Evolutionary conservation across 2,329 filamentous ascomycete species (phyloP).

Genomic region (Colletotrichum incanum): DNA sequence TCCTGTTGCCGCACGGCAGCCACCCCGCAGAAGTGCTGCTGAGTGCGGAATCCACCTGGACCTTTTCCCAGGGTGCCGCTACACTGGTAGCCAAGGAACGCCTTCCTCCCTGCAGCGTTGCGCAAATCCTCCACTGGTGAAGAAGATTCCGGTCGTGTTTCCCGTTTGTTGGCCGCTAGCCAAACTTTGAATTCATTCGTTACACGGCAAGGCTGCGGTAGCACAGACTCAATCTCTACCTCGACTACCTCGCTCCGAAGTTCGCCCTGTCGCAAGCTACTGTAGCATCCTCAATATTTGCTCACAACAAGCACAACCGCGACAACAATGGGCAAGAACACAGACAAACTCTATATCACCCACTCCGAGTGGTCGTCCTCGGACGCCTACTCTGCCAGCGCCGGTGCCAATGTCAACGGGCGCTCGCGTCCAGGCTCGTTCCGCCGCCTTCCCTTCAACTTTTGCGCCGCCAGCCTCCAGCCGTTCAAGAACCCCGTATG

Average conservation of each 20-base stretch:
- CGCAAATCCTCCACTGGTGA: neutral
- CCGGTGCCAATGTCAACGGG: constrained; percentile 74
- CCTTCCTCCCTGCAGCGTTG: constrained; percentile 3
- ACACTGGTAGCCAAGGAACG: neutral
- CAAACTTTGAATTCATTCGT: neutral
- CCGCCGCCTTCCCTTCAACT: constrained; percentile 95
- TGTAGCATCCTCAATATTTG: constrained; percentile 7
- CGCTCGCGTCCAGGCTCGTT: constrained; percentile 76
- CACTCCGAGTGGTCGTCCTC: constrained; percentile 97
- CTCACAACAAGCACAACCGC: neutral
- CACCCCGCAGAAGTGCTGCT: neutral
- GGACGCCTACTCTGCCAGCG: constrained; percentile 89
- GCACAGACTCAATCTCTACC: neutral
- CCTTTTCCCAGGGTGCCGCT: neutral
- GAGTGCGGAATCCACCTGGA: neutral
- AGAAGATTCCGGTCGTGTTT: constrained; percentile 6
- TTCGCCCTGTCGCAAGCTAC: neutral
- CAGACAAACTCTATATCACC: constrained; percentile 78
- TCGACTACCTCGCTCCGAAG: neutral
- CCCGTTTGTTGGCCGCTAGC: neutral
- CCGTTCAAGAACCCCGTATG: constrained; percentile 97
- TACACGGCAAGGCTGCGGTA: constrained; percentile 2
- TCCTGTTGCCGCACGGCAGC: constrained; percentile 17
- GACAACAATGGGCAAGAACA: constrained; percentile 62
- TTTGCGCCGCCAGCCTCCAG: constrained; percentile 95